These are phyloP conservation scores for Cryoendolithus antarcticus DNA, from an alignment of 2,329 filamentous ascomycete genomes.

Conservation along the genomic window DNA sequence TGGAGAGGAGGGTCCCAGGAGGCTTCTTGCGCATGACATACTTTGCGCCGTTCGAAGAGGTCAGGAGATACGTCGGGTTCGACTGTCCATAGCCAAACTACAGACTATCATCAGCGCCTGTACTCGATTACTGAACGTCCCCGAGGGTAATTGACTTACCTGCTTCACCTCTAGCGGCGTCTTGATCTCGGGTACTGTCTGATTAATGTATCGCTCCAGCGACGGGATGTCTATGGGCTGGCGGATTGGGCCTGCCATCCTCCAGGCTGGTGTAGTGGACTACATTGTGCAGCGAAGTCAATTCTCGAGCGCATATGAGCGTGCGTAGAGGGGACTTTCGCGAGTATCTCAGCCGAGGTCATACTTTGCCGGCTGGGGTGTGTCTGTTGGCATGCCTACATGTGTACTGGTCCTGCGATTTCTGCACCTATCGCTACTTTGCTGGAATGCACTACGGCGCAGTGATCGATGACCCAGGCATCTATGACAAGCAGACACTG, in stretches of 20 bases:
- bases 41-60: slow-evolving; percentile 52
- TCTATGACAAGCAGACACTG: too few species aligned
- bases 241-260: slow-evolving; percentile 74
- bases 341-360: too few species aligned
- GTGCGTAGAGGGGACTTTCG: too few species aligned
- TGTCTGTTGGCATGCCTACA: too few species aligned
- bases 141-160: slow-evolving; percentile 34
- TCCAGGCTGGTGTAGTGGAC: too few species aligned
- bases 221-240: slow-evolving; percentile 78
- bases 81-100: slow-evolving; percentile 96
- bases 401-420: too few species aligned
- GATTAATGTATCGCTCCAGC: slow-evolving; percentile 64
- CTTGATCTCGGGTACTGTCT: slow-evolving; percentile 72
- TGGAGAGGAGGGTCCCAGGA: slow-evolving; percentile 82
- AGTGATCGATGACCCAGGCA: too few species aligned
- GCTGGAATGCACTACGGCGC: too few species aligned
- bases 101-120: slow-evolving; percentile 1
- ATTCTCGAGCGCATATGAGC: too few species aligned
- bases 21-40: slow-evolving; percentile 97
- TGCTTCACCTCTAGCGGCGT: slow-evolving; percentile 80
- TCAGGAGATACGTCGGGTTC: slow-evolving; percentile 92
- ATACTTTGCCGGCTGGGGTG: too few species aligned
- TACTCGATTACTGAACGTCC: slow-evolving; percentile 1
- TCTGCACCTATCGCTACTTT: too few species aligned
- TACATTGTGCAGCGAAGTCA: too few species aligned